Conservation (phyloP, 2,329 filamentous ascomycete genomes). For the Phyllosticta citribraziliensis region DNA sequence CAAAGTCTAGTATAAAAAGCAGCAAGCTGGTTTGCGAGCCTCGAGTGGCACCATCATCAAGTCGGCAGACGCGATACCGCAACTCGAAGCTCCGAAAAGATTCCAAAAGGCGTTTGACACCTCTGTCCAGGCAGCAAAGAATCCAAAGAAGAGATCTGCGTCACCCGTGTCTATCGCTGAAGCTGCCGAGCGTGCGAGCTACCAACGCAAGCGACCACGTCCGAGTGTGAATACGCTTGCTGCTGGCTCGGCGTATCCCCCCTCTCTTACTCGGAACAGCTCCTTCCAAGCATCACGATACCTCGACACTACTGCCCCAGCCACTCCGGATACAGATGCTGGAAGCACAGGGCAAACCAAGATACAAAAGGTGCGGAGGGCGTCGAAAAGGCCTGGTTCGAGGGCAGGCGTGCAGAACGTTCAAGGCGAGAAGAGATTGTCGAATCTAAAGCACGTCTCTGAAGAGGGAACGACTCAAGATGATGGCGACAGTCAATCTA, state of each 20-base stretch:
- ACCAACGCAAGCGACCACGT: constrained; percentile 41
- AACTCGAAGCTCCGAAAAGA: constrained; percentile 33
- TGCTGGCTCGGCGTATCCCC: constrained; percentile 4
- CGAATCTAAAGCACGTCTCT: constrained; percentile 1
- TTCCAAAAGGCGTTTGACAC: constrained; percentile 14
- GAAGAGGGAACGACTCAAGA: constrained; percentile 1
- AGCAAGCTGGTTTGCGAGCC: constrained; percentile 33
- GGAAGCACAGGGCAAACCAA: constrained; percentile 17
- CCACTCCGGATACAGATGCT: constrained; percentile 29
- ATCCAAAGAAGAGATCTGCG: constrained; percentile 38
- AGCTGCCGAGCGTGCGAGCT: constrained; percentile 39
- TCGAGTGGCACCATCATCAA: constrained; percentile 39
- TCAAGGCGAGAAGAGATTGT: constrained; percentile 1
- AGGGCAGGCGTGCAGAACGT: constrained; percentile 1
- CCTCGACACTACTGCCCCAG: constrained; percentile 23
- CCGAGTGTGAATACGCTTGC: constrained; percentile 1
- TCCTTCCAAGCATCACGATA: constrained; percentile 2
- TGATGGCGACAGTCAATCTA: background rate
- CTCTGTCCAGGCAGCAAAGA: constrained; percentile 19
- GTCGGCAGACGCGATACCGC: constrained; percentile 31
- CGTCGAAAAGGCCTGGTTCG: constrained; percentile 14
- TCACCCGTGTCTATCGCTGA: constrained; percentile 47
- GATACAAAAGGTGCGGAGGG: constrained; percentile 15
- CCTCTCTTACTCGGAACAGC: constrained; percentile 4
- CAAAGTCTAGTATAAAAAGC: constrained; percentile 31